A percentile compares a stretch with the other conserved stretches of the same genome.
Evolutionary conservation across 73 alveolate genomes (phyloP).

Genomic region (Paramecium bursaria): DNA sequence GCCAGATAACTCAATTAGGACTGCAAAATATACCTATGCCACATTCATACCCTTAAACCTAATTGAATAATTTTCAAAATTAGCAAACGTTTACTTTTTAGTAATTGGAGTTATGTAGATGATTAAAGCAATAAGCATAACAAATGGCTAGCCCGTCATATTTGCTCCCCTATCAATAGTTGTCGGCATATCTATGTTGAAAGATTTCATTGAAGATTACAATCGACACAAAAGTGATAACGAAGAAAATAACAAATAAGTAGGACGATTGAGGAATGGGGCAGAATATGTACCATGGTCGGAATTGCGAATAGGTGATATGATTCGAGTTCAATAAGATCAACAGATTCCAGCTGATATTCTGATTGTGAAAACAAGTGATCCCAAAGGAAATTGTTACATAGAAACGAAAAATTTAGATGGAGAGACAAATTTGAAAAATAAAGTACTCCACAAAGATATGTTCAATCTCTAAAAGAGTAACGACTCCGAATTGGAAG

Average conservation of each 20-base stretch:
- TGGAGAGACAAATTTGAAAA: constrained; percentile 86
- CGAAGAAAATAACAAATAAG: constrained; percentile 81
- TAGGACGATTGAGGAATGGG: background rate
- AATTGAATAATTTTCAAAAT: constrained; percentile 85
- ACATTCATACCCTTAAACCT: constrained; percentile 86
- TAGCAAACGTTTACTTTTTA: constrained; percentile 90
- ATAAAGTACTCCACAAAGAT: constrained; percentile 46
- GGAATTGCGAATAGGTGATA: constrained; percentile 53
- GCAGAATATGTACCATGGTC: constrained; percentile 23
- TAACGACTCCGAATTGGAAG: constrained; percentile 67
- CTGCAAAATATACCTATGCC: background rate
- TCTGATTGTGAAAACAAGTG: constrained; percentile 77
- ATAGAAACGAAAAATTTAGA: constrained; percentile 90
- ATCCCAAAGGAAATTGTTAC: constrained; percentile 82
- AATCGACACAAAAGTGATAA: constrained; percentile 83
- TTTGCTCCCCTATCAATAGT: constrained; percentile 70
- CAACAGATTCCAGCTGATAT: constrained; percentile 89
- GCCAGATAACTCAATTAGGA: constrained; percentile 21
- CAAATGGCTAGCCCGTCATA: constrained; percentile 89
- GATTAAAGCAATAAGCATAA: constrained; percentile 84
- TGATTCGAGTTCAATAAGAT: constrained; percentile 22
- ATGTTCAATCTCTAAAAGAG: constrained; percentile 64
- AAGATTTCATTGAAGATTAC: constrained; percentile 94
- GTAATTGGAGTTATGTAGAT: constrained; percentile 86
- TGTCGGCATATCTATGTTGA: constrained; percentile 84